phyloP scores from a whole-genome alignment of 495 filamentous ascomycete species.

The Apiosordaria backusii region DNA sequence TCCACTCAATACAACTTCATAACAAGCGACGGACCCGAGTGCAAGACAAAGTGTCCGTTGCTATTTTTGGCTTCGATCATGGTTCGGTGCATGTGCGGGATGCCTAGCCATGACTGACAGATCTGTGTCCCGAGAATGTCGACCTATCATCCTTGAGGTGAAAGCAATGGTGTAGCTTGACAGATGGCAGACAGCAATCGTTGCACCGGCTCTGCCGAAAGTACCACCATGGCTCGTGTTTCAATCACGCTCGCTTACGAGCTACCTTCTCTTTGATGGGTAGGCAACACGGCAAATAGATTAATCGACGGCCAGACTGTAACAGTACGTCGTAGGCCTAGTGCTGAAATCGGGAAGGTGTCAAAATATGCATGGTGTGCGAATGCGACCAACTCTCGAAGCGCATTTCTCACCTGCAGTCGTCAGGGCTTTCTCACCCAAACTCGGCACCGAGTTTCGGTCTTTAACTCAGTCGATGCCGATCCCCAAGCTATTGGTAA shows the following conservation, averaged over 20 bases:
- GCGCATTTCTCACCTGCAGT: neutral
- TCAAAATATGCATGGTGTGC: slow-evolving; percentile 2
- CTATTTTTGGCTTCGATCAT: slow-evolving; percentile 6
- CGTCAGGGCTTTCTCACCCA: neutral
- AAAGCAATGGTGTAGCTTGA: neutral
- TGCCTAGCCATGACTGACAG: neutral
- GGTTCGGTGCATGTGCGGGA: neutral
- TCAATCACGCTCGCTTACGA: slow-evolving; percentile 5
- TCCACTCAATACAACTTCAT: neutral
- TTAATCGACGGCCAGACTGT: slow-evolving; percentile 3
- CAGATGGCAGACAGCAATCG: neutral
- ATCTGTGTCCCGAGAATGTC: neutral
- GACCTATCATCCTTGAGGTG: too few relatives aligned
- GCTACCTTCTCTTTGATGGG: neutral
- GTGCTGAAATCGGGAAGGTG: slow-evolving; percentile 6
- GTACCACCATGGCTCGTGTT: slow-evolving; percentile 7
- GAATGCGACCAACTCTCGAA: neutral
- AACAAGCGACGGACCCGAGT: slow-evolving; percentile 2
- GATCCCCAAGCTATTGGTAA: slow-evolving; percentile 12
- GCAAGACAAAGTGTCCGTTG: neutral
- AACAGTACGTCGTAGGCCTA: neutral
- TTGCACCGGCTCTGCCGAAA: slow-evolving; percentile 4
- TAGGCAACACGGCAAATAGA: slow-evolving; percentile 1
- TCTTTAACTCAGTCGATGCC: neutral
- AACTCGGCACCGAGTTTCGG: slow-evolving; percentile 4